Conservation (phyloP, 164 flowering plant species). For the Cinnamomum micranthum region DNA sequence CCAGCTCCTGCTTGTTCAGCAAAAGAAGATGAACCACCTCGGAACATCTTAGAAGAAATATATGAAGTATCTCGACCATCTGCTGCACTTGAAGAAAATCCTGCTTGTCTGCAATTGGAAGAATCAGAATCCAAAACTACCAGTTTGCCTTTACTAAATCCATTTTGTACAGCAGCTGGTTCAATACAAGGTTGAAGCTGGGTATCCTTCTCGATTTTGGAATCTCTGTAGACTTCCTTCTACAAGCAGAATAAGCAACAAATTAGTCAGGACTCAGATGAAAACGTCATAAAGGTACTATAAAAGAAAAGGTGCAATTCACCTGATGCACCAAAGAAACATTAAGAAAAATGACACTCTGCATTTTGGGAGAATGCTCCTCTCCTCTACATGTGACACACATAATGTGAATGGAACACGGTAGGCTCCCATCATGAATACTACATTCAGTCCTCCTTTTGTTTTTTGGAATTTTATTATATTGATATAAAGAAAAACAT, state of each 20-base stretch:
- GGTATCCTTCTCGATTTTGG: slow-evolving; percentile 4
- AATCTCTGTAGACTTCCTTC: slow-evolving; percentile 22
- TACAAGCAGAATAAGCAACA: slow-evolving; percentile 16
- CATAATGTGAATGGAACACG: not conserved
- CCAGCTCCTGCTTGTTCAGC: slow-evolving; percentile 12
- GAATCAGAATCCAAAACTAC: not conserved
- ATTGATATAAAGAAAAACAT: not conserved
- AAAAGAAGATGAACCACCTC: slow-evolving; percentile 4
- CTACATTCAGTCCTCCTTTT: not conserved
- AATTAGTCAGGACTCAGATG: not conserved
- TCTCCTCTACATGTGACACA: no score
- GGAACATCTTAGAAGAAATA: not conserved
- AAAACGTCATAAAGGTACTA: not conserved
- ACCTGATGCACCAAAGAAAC: not conserved
- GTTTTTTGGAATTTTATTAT: no score
- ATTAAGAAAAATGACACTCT: no score
- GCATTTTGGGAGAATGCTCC: not conserved
- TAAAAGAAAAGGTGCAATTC: not conserved
- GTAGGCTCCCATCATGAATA: not conserved
- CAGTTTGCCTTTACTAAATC: slow-evolving; percentile 9
- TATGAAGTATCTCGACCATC: slow-evolving; percentile 4
- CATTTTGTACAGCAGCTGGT: slow-evolving; percentile 2
- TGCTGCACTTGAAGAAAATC: slow-evolving; percentile 1
- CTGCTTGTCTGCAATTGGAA: slow-evolving; percentile 6
- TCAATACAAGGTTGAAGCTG: slow-evolving; percentile 9